Conservation (phyloP, 805 yeast species). For the Yamadazyma insecticola region DNA sequence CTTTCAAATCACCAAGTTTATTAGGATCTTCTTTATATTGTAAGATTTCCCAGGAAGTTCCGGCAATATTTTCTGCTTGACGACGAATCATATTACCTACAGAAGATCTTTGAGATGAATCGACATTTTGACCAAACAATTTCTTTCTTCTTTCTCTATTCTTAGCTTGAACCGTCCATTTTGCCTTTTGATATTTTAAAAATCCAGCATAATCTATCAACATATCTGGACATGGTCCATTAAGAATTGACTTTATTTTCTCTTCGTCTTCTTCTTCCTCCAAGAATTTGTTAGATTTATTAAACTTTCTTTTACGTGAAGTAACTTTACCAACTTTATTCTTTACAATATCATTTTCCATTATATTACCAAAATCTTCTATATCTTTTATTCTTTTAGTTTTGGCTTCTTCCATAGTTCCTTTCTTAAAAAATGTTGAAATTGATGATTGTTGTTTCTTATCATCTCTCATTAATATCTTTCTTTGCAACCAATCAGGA, state of each 20-base stretch:
- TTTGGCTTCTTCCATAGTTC: constrained; percentile 35
- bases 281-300: constrained; percentile 8
- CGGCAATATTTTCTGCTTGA: constrained; percentile 76
- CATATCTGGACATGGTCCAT: constrained; percentile 61
- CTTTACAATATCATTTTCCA: constrained; percentile 20
- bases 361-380: constrained; percentile 60
- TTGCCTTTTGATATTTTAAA: constrained; percentile 73
- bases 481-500: constrained; percentile 85
- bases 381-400: constrained; percentile 50
- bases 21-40: constrained; percentile 55
- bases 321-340: constrained; percentile 44
- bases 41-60: constrained; percentile 80
- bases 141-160: constrained; percentile 68
- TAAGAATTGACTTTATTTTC: constrained; percentile 41
- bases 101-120: constrained; percentile 48
- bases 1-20: constrained; percentile 74
- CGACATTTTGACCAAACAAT: constrained; percentile 67
- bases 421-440: constrained; percentile 48
- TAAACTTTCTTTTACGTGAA: constrained; percentile 40
- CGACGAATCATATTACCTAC: constrained; percentile 68
- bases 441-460: constrained; percentile 68
- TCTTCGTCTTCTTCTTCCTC: constrained; percentile 44
- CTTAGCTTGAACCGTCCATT: constrained; percentile 78
- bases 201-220: constrained; percentile 63
- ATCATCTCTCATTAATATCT: constrained; percentile 57